A percentile compares a stretch with the other conserved stretches of the same genome.
Conservation (phyloP, 1,284 basidiomycete species). For the Microbotryum lychnidis-dioicae region DNA sequence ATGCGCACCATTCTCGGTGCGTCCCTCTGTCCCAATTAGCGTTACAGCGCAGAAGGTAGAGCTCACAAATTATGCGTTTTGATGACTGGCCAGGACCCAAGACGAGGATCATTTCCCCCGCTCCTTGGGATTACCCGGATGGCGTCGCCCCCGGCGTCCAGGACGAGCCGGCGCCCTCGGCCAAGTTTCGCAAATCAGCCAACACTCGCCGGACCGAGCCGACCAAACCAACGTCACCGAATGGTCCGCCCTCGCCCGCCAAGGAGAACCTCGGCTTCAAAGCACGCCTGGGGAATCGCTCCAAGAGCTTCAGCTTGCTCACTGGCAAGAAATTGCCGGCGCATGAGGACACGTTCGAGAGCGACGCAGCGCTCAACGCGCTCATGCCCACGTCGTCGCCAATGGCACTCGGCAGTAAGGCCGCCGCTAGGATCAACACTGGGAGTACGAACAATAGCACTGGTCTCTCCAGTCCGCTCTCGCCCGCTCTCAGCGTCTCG, state of each 20-base stretch:
- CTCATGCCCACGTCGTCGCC: background rate
- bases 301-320: slow-evolving; percentile 18
- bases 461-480: slow-evolving; percentile 5
- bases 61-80: no score
- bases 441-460: background rate
- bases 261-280: slow-evolving; percentile 9
- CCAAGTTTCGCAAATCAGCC: background rate
- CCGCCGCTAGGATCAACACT: no score
- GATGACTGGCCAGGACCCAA: slow-evolving; percentile 13
- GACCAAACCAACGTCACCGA: background rate
- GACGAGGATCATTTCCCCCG: slow-evolving; percentile 21
- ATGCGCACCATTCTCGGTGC: slow-evolving; percentile 25
- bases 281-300: background rate
- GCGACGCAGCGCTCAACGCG: slow-evolving; percentile 12
- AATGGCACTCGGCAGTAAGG: no score
- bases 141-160: background rate
- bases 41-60: background rate
- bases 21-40: background rate
- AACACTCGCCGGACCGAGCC: background rate
- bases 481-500: slow-evolving; percentile 8
- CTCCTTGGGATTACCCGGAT: slow-evolving; percentile 23
- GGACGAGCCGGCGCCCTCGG: background rate
- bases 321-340: background rate
- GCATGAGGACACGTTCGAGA: slow-evolving; percentile 1
- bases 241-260: background rate